A percentile compares a stretch with the other conserved stretches of the same genome.
phyloP scores from a whole-genome alignment of 805 yeast species.

The Wickerhamomyces subpelliculosus region DNA sequence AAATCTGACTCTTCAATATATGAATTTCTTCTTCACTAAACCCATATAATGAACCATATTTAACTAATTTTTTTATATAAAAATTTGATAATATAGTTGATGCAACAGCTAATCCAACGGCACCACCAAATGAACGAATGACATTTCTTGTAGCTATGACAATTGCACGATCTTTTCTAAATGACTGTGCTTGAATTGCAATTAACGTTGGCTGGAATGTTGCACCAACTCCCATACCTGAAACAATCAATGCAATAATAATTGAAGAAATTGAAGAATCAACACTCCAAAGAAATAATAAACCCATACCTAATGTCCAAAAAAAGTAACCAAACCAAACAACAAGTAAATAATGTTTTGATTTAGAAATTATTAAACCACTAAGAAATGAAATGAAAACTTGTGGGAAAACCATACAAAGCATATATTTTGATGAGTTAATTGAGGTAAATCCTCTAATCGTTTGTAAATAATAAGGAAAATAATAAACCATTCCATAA shows the following conservation, averaged over 20 bases:
- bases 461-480: constrained; percentile 30
- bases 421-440: not conserved
- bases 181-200: constrained; percentile 47
- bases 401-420: not conserved
- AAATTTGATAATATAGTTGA: not conserved
- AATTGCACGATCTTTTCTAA: constrained; percentile 44
- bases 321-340: not conserved
- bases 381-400: not conserved
- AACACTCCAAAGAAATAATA: not conserved
- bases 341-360: not conserved
- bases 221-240: constrained; percentile 28
- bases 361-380: not conserved
- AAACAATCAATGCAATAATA: constrained; percentile 25
- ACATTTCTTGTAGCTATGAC: constrained; percentile 49
- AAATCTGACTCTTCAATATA: too few species aligned
- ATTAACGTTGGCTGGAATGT: constrained; percentile 10
- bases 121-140: constrained; percentile 48
- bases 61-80: not conserved
- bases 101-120: constrained; percentile 42
- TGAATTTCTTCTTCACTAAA: not conserved
- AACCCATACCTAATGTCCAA: constrained; percentile 1
- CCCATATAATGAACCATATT: not conserved
- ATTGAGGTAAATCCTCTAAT: not conserved
- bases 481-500: constrained; percentile 37
- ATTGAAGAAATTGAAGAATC: constrained; percentile 19